These are phyloP conservation scores for Cyclocybe cylindracea DNA, from an alignment of 768 basidiomycete species.

Conservation along the genomic window DNA sequence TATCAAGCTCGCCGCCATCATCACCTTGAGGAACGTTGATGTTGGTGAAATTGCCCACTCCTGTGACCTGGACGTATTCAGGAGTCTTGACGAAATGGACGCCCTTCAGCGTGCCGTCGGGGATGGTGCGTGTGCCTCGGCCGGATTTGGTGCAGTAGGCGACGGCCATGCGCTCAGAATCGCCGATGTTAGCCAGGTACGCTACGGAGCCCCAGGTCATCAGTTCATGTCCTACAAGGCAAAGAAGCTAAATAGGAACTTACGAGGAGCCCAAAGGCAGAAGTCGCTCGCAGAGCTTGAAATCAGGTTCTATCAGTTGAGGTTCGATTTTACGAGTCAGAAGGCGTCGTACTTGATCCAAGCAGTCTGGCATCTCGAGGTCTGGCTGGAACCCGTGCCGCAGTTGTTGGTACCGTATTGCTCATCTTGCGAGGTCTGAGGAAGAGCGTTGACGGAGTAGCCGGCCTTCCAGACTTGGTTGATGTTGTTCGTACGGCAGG, in stretches of 20 bases:
- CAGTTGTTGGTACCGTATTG: constrained; percentile 73
- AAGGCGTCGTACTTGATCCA: constrained; percentile 57
- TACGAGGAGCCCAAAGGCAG: constrained; percentile 68
- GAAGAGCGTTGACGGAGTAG: constrained; percentile 41
- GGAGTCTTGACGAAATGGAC: constrained; percentile 70
- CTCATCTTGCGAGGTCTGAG: constrained; percentile 53
- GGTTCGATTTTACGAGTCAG: not conserved
- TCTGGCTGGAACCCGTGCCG: constrained; percentile 53
- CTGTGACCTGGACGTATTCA: constrained; percentile 63
- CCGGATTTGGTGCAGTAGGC: constrained; percentile 78
- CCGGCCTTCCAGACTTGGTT: constrained; percentile 58
- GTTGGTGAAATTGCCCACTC: constrained; percentile 69
- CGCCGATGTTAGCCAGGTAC: constrained; percentile 54
- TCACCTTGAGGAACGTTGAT: constrained; percentile 61
- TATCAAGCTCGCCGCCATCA: constrained; percentile 71
- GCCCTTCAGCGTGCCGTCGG: constrained; percentile 62
- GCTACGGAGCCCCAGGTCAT: constrained; percentile 16
- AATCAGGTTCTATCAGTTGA: no score
- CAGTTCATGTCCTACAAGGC: not conserved
- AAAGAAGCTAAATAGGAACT: constrained; percentile 9
- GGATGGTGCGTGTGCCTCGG: constrained; percentile 73
- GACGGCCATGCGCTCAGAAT: constrained; percentile 68
- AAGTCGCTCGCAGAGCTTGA: constrained; percentile 62
- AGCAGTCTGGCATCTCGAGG: constrained; percentile 70
- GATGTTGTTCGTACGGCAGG: constrained; percentile 38